These are phyloP conservation scores for Perilla frutescens DNA, from an alignment of 257 asterid genomes.

Conservation along the genomic window DNA sequence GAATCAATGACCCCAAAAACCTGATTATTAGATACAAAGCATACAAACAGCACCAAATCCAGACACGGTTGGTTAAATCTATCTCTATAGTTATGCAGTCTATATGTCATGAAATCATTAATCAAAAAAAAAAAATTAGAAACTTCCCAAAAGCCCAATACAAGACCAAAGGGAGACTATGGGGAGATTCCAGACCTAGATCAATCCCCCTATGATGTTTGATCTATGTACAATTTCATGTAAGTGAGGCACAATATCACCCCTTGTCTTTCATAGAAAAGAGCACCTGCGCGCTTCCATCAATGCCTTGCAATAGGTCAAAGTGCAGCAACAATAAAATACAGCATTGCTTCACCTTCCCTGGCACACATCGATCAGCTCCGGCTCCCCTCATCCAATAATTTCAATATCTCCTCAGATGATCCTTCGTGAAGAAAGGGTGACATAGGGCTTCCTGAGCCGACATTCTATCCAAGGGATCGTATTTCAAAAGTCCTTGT, in stretches of 20 bases:
- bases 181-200: neutral
- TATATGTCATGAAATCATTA: neutral
- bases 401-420: constrained; percentile 47
- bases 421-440: constrained; percentile 74
- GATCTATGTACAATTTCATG: constrained; percentile 20
- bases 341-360: constrained; percentile 33
- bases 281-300: neutral
- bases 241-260: neutral
- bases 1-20: neutral
- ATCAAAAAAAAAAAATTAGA: neutral
- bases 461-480: constrained; percentile 73
- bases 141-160: neutral
- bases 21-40: neutral
- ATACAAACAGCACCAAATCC: neutral
- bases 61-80: neutral
- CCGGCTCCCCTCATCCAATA: neutral
- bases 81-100: neutral
- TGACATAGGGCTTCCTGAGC: constrained; percentile 79
- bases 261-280: neutral
- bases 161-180: neutral
- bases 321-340: neutral
- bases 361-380: constrained; percentile 12
- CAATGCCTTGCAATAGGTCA: neutral
- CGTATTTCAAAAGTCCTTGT: constrained; percentile 82
- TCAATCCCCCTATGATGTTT: neutral